phyloP scores from a whole-genome alignment of 805 yeast species.

The Suhomyces faveliae region DNA sequence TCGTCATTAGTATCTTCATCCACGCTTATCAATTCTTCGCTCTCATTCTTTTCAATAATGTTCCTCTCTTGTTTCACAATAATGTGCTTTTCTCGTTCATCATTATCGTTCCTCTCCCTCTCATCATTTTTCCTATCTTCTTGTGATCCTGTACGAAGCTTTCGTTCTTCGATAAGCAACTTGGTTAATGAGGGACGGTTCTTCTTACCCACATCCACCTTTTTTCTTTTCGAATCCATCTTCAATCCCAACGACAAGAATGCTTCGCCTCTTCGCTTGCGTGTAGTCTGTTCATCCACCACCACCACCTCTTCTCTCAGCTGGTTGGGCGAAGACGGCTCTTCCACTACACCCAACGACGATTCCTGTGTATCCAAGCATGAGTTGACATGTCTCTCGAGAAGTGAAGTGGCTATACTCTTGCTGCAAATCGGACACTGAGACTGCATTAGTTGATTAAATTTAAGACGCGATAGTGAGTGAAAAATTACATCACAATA shows the following conservation, averaged over 20 bases:
- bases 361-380: constrained; percentile 36
- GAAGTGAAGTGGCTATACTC: constrained; percentile 18
- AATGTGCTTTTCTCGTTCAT: too few relatives aligned
- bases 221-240: constrained; percentile 24
- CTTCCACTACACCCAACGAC: background rate
- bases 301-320: constrained; percentile 6
- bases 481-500: too few relatives aligned
- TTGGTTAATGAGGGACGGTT: constrained; percentile 33
- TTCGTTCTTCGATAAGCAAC: constrained; percentile 34
- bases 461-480: background rate
- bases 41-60: too few relatives aligned
- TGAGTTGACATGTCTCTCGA: constrained; percentile 41
- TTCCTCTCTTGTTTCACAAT: too few relatives aligned
- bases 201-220: constrained; percentile 19
- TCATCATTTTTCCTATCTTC: too few relatives aligned
- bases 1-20: too few relatives aligned
- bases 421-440: constrained; percentile 39
- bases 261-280: constrained; percentile 19
- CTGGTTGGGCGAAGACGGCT: background rate
- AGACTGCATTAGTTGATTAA: constrained; percentile 5
- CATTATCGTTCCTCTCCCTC: too few relatives aligned
- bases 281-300: constrained; percentile 7
- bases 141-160: too few relatives aligned
- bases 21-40: too few relatives aligned
- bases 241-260: constrained; percentile 37